Evolutionary conservation across 2,329 filamentous ascomycete genomes (phyloP).

Genomic region (Trichoderma hamatum): DNA sequence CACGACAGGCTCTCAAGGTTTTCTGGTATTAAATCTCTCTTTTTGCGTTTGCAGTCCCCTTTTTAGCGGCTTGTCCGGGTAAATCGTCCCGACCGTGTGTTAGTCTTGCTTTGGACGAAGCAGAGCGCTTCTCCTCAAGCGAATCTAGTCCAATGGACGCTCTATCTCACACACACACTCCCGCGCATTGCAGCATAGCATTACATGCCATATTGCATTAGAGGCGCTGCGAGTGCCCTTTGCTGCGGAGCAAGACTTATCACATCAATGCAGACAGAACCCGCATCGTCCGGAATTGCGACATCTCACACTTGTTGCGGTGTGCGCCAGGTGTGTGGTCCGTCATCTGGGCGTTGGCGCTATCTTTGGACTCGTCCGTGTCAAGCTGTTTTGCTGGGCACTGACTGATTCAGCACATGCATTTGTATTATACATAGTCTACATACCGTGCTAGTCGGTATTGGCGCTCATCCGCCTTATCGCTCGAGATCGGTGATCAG

Average conservation of each 20-base stretch:
- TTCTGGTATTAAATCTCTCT: neutral
- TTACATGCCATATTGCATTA: neutral
- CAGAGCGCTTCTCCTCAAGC: neutral
- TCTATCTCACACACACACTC: neutral
- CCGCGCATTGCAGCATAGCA: neutral
- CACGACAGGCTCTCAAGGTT: slow-evolving; percentile 24
- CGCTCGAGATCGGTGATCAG: slow-evolving; percentile 12
- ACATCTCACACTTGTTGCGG: slow-evolving; percentile 1
- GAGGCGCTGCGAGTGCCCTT: neutral
- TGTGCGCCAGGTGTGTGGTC: neutral
- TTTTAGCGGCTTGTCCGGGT: slow-evolving; percentile 23
- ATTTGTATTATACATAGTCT: neutral
- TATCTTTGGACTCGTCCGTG: neutral
- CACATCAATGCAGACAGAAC: neutral
- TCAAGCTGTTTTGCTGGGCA: neutral
- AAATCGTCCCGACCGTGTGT: slow-evolving; percentile 9
- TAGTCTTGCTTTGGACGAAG: neutral
- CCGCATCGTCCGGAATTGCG: slow-evolving; percentile 7
- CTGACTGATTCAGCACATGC: slow-evolving; percentile 5
- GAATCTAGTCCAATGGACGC: neutral
- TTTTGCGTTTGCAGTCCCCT: neutral
- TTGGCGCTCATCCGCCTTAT: slow-evolving; percentile 15
- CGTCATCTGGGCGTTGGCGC: neutral
- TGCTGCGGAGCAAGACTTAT: neutral
- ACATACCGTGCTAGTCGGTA: neutral